Evolutionary conservation across 306 rosid genomes (phyloP).

Genomic region (Quercus ilex): DNA sequence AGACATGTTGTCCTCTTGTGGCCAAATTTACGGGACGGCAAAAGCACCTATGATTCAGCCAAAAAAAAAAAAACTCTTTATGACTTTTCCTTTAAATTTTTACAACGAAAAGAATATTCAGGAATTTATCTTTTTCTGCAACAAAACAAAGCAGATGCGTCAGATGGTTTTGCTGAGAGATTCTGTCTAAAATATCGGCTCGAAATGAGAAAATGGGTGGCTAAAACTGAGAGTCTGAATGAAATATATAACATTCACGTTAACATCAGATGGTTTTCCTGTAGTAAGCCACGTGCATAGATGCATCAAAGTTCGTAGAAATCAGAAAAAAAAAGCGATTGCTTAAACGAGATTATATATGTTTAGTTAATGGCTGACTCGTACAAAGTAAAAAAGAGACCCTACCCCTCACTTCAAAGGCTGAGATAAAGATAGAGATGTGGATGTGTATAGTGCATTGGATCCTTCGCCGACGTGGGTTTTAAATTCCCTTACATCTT

Average conservation of each 20-base stretch:
- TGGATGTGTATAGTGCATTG: slow-evolving; percentile 41
- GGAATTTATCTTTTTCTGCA: neutral
- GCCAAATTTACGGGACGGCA: slow-evolving; percentile 19
- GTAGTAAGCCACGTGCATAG: slow-evolving; percentile 49
- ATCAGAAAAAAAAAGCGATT: slow-evolving; percentile 11
- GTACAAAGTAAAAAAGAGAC: neutral
- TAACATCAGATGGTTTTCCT: slow-evolving; percentile 22
- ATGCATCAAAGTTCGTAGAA: slow-evolving; percentile 39
- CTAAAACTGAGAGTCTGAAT: neutral
- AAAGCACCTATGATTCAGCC: neutral
- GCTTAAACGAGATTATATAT: slow-evolving; percentile 21
- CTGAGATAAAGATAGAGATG: slow-evolving; percentile 10
- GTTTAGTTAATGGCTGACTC: slow-evolving; percentile 28
- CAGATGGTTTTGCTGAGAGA: neutral
- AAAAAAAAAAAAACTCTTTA: neutral
- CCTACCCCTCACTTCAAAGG: neutral
- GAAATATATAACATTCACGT: slow-evolving; percentile 33
- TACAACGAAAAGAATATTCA: neutral
- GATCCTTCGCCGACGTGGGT: slow-evolving; percentile 71
- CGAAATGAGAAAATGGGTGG: slow-evolving; percentile 10
- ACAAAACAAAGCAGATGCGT: neutral
- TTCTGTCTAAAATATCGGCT: slow-evolving; percentile 8
- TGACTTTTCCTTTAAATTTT: neutral
- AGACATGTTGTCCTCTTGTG: slow-evolving; percentile 1
- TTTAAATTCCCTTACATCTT: slow-evolving; percentile 10